phyloP scores from a whole-genome alignment of 345 rosid species.

The Rhodamnia rubescens region DNA sequence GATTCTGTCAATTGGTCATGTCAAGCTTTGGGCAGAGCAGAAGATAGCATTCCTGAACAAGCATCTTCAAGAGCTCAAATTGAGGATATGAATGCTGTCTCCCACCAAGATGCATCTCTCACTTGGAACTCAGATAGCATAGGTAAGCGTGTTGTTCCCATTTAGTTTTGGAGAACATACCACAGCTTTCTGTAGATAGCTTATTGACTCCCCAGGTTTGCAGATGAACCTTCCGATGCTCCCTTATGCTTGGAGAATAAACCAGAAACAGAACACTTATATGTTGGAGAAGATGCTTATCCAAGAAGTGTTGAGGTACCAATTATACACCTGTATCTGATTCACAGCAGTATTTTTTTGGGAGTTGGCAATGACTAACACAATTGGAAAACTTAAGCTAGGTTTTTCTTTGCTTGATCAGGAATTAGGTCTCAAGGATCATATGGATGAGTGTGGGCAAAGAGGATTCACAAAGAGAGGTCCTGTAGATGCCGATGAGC shows the following conservation, averaged over 20 bases:
- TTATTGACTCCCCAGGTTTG: not conserved
- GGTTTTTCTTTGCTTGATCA: not conserved
- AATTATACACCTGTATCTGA: not conserved
- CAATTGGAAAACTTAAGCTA: not conserved
- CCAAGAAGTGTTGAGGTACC: not conserved
- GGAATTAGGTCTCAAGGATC: not conserved
- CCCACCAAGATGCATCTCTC: not conserved
- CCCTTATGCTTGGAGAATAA: not conserved
- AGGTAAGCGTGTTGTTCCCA: constrained; percentile 8
- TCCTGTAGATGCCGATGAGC: not conserved
- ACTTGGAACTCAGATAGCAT: not conserved
- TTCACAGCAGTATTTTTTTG: not conserved
- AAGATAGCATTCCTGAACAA: not conserved
- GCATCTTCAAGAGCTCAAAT: not conserved
- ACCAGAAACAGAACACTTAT: not conserved
- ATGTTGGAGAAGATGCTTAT: not conserved
- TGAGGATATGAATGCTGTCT: not conserved
- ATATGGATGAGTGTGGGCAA: not conserved
- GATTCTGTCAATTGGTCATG: not conserved
- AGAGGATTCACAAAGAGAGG: not conserved
- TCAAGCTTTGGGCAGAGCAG: not conserved
- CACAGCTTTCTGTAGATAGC: not conserved
- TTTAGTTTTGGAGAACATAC: not conserved
- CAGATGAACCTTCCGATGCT: not conserved
- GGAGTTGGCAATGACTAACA: not conserved